Conservation (phyloP, 2,329 filamentous ascomycete species). For the Clarireedia hainanense region DNA sequence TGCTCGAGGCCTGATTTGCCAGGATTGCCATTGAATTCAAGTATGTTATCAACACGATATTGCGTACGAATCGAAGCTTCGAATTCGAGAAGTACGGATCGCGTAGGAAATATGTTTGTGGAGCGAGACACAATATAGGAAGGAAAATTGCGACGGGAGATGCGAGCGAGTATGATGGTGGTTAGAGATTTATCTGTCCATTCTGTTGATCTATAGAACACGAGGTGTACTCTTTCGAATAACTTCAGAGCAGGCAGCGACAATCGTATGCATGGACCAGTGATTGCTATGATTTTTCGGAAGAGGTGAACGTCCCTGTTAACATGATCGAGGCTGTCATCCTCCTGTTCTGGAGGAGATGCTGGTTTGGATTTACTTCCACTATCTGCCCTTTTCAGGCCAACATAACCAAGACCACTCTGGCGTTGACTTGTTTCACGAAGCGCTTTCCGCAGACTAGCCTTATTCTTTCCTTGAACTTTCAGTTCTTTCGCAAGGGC, state of each 20-base stretch:
- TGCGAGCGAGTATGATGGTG: slow-evolving; percentile 87
- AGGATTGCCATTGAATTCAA: slow-evolving; percentile 71
- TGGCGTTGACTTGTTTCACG: slow-evolving; percentile 68
- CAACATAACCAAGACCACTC: slow-evolving; percentile 62
- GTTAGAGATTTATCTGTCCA: slow-evolving; percentile 98
- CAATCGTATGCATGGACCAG: slow-evolving; percentile 78
- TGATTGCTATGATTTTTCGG: slow-evolving; percentile 65
- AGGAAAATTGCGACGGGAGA: slow-evolving; percentile 80
- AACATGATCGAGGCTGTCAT: slow-evolving; percentile 39
- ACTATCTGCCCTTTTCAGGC: slow-evolving; percentile 47
- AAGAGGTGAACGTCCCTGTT: slow-evolving; percentile 71
- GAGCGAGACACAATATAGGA: slow-evolving; percentile 86
- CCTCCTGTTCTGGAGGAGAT: slow-evolving; percentile 32
- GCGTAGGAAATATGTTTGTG: slow-evolving; percentile 76
- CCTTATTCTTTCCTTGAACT: slow-evolving; percentile 80
- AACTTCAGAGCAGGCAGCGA: slow-evolving; percentile 65
- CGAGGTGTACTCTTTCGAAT: slow-evolving; percentile 89
- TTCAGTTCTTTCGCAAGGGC: slow-evolving; percentile 76
- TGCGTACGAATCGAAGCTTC: slow-evolving; percentile 80
- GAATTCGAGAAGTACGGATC: slow-evolving; percentile 73
- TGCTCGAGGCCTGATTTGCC: slow-evolving; percentile 56
- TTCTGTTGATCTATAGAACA: slow-evolving; percentile 92
- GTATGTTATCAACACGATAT: slow-evolving; percentile 68
- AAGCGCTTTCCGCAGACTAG: slow-evolving; percentile 67
- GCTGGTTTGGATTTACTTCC: neutral